Evolutionary conservation across 202 grass and related monocot species (phyloP).

Genomic region (Carex sylvatica): DNA sequence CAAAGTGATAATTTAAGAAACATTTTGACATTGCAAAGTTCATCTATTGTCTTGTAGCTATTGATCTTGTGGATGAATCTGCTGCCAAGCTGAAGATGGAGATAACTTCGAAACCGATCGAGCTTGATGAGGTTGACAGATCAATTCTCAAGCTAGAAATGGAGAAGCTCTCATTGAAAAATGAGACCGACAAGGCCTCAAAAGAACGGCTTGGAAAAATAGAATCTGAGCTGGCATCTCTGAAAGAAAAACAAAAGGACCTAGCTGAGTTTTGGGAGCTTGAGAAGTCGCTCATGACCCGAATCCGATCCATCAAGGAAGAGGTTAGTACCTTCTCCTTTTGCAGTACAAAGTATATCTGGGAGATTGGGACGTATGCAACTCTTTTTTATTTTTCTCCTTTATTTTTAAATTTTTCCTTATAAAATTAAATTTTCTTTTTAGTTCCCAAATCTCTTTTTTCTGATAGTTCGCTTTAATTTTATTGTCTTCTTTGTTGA

Average conservation of each 20-base stretch:
- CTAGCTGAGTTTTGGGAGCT: slow-evolving; percentile 84
- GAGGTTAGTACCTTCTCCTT: slow-evolving; percentile 49
- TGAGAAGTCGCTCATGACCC: slow-evolving; percentile 83
- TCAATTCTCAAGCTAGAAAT: slow-evolving; percentile 91
- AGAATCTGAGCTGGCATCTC: slow-evolving; percentile 72
- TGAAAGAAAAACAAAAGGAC: slow-evolving; percentile 75
- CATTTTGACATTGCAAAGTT: neutral
- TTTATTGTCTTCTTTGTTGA: neutral
- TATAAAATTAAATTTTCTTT: neutral
- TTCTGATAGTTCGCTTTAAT: neutral
- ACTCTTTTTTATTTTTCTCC: neutral
- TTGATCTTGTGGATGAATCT: slow-evolving; percentile 95
- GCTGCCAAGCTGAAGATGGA: slow-evolving; percentile 97
- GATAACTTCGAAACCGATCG: slow-evolving; percentile 93
- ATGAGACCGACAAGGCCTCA: slow-evolving; percentile 83
- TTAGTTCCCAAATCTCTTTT: slow-evolving; percentile 5
- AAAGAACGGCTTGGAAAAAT: slow-evolving; percentile 81
- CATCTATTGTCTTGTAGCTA: slow-evolving; percentile 42
- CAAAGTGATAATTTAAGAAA: neutral
- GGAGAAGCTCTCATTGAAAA: slow-evolving; percentile 97
- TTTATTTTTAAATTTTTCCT: neutral
- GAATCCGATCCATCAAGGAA: slow-evolving; percentile 85
- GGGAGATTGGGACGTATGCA: neutral
- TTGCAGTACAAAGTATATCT: neutral
- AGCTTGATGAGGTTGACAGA: slow-evolving; percentile 89